Base-by-base conservation (phyloP, 345 rosid genomes). In the Ricinus communis region DNA sequence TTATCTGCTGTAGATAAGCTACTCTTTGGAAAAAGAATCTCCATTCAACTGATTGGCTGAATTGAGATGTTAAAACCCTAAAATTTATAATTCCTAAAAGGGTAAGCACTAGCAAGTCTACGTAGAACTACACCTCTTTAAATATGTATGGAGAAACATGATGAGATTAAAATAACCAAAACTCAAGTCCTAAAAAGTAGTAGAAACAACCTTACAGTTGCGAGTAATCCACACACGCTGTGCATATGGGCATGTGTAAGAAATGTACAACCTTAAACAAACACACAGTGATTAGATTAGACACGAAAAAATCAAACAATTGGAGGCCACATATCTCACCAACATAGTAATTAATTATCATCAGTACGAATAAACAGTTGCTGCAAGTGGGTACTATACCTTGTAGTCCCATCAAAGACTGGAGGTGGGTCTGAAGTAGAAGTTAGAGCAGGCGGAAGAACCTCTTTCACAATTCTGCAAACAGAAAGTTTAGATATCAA, bases 161-260 rank as follows among this genome's bases (percentile, higher is more conserved):
- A 4, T 43, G 13, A 33, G 58, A 57, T 41, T 11, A 13, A 49
- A 25, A 6, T 1, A 47, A 47, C 5, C 14, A 46, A 62, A 52
- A 33, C 21, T 11, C 27, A 55, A 19, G 24, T 36, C 18, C 54
- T 27, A 65, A 62, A 31, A 43, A 67, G 63, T 41, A 13, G 33
- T 9, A 61, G 66, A 70, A 58, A 72, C 13, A 33, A 93, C 96
- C 98, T 93, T 93, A 72, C 73, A 77, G 79, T 93, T 93, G 64
- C 93, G 79, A 18, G 91, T 75, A 68, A 89, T 87, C 98, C 96
- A 90, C 72, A 79, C 88, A 56, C 93, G 95, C 84, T 88, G 96
- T 0, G 91, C 95, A 60, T 80, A 90, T 4, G 98, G 95, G 82
- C 98, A 89, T 6, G 81, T 79, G 64, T 87, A 89, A 21, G 88